These are phyloP conservation scores for Glarea lozoyensis DNA, from an alignment of 495 filamentous ascomycete species.

Conservation along the genomic window DNA sequence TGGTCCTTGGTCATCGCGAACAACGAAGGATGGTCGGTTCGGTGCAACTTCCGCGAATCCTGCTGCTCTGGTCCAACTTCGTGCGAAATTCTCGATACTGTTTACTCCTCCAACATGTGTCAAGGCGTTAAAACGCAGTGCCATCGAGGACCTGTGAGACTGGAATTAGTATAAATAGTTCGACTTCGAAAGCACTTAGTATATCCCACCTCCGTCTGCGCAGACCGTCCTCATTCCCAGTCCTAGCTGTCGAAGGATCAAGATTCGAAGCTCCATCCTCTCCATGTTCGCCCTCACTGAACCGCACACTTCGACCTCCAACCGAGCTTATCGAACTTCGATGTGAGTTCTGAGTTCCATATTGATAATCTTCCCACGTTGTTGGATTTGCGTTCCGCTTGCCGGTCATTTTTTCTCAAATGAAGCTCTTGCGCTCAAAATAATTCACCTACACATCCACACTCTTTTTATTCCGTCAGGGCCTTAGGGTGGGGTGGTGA, in stretches of 20 bases:
- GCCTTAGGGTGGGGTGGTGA: too few species aligned
- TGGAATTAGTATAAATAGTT: not conserved
- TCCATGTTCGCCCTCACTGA: slow-evolving; percentile 17
- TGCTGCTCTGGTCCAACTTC: slow-evolving; percentile 89
- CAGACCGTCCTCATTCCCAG: slow-evolving; percentile 4
- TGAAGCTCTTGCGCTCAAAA: too few species aligned
- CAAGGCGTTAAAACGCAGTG: slow-evolving; percentile 56
- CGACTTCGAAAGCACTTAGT: not conserved
- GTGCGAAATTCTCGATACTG: slow-evolving; percentile 87
- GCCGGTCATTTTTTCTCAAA: too few species aligned
- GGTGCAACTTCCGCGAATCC: slow-evolving; percentile 80
- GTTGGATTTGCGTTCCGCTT: too few species aligned
- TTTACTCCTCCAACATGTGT: slow-evolving; percentile 84
- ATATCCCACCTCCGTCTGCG: slow-evolving; percentile 16
- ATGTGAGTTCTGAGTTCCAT: slow-evolving; percentile 16
- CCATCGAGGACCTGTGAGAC: slow-evolving; percentile 65
- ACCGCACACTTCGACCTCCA: slow-evolving; percentile 27
- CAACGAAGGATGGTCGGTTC: slow-evolving; percentile 60
- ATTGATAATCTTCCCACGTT: slow-evolving; percentile 44
- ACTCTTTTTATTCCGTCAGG: too few species aligned
- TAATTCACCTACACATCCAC: too few species aligned
- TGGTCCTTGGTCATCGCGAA: slow-evolving; percentile 32
- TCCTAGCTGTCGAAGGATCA: not conserved
- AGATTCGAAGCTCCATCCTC: too few species aligned
- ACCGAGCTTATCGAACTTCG: slow-evolving; percentile 25